Evolutionary conservation across 345 rosid genomes (phyloP).

Genomic region (Linum trigynum): DNA sequence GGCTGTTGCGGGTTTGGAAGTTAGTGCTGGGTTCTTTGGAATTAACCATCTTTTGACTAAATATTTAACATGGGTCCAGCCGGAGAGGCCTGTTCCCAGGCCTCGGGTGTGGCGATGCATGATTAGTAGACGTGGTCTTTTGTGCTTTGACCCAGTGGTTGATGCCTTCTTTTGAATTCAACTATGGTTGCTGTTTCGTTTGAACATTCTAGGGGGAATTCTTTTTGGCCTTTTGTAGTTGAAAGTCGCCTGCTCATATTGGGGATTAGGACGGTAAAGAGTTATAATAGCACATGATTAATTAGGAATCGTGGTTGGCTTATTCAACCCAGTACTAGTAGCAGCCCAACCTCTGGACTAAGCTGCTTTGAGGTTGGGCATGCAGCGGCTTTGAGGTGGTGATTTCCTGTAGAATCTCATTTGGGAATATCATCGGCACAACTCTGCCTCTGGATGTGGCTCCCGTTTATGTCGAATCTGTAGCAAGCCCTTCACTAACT

Average conservation of each 20-base stretch:
- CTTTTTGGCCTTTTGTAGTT: slow-evolving; percentile 1
- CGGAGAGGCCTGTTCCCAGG: slow-evolving; percentile 12
- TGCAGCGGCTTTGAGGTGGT: too few relatives aligned
- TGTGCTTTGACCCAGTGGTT: slow-evolving; percentile 14
- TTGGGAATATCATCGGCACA: too few relatives aligned
- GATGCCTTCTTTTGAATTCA: background rate
- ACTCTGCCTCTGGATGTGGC: too few relatives aligned
- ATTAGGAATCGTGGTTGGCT: background rate
- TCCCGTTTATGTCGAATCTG: too few relatives aligned
- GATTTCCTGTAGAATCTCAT: too few relatives aligned
- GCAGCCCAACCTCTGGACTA: too few relatives aligned
- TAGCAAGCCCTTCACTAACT: too few relatives aligned
- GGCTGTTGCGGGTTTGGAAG: slow-evolving; percentile 9
- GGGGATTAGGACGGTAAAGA: background rate
- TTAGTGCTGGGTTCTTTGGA: background rate
- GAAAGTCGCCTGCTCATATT: background rate
- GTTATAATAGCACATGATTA: background rate
- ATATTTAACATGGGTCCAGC: slow-evolving; percentile 23
- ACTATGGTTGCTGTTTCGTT: background rate
- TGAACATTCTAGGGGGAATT: background rate
- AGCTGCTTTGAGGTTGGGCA: too few relatives aligned
- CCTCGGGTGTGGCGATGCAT: slow-evolving; percentile 12
- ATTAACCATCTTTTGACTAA: slow-evolving; percentile 18
- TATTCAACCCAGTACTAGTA: too few relatives aligned
- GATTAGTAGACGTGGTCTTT: slow-evolving; percentile 1